phyloP scores from a whole-genome alignment of 495 filamentous ascomycete species.

The Neurospora intermedia region DNA sequence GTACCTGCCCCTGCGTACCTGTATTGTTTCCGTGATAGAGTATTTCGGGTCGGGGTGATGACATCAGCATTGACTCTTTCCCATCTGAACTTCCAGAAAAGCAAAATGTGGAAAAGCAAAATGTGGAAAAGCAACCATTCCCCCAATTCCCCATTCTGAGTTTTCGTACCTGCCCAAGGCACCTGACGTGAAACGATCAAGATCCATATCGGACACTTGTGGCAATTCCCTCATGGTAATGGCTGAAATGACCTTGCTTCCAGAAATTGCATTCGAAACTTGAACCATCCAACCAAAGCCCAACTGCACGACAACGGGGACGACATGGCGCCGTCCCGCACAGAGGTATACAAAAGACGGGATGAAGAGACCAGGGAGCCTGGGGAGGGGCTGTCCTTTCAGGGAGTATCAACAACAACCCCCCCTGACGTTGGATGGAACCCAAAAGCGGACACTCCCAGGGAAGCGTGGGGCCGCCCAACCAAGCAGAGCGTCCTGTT shows the following conservation, averaged over 20 bases:
- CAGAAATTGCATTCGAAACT: neutral
- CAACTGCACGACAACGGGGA: neutral
- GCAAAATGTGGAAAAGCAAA: neutral
- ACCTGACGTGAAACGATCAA: neutral
- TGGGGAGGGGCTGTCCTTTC: neutral
- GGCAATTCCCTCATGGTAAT: neutral
- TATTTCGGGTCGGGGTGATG: neutral
- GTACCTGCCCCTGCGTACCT: neutral
- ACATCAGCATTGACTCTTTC: neutral
- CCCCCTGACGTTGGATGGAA: neutral
- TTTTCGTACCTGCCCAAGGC: neutral
- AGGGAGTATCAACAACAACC: neutral
- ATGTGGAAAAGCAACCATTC: neutral
- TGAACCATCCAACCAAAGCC: neutral
- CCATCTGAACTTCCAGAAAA: neutral
- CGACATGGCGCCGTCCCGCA: neutral
- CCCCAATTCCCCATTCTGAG: neutral
- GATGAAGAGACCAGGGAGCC: neutral
- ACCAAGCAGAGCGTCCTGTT: neutral
- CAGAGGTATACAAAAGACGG: neutral
- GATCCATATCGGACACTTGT: neutral
- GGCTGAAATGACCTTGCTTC: neutral
- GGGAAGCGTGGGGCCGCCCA: neutral
- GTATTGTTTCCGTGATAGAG: neutral
- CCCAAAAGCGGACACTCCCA: neutral